Base-by-base conservation (phyloP, 1,284 basidiomycete genomes). In the Fomitopsis schrenkii region DNA sequence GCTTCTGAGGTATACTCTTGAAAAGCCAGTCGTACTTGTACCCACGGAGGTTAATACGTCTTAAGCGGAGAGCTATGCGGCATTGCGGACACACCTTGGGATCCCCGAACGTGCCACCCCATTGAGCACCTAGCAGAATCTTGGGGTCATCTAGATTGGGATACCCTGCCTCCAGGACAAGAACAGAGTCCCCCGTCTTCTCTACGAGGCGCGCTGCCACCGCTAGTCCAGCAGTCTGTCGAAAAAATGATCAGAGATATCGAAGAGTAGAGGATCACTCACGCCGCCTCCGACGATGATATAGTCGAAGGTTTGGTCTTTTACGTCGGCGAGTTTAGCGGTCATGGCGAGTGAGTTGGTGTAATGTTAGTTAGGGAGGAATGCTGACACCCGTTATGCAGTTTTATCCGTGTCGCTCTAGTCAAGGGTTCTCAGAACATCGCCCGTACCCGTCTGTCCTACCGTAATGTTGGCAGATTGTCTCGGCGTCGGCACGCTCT, bases 101-200 rank as follows among this genome's bases (percentile, higher is more conserved):
- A 54, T 28, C 50, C 17, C 53, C 57, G 12, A 38, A 61, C 4
- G 48, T 56, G 19, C 55, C 14, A 40, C 48, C 44, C 17, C 22
- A 26, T 28, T n/a, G n/a, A 5, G 19, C 17, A 7, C 62, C 70
- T n/a, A 44, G 72, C 71, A 61, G 54, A 28, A 75, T 67, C n/a
- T 68, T 65, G 12, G 70, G 68, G 58, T 77, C 74, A 36, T 73
- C 67, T 15, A 75, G 53, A 50, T 74, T 72, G 17, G 68, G 69
- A 14, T 66, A 64, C 10, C 78, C 78, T 3, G 77, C 77, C 66
- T 79, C 77, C 14, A 79, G 66, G 10, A 80, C 74, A 22, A 75
- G 67, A n/a, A 78, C 75, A 2, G 76, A 64, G 22, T 61, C 63
- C 45, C 33, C 48, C 8, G 69, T 63, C 55, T 72, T 70, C 38